Evolutionary conservation across 169 alveolate species (phyloP), one percentile per base, ranked within the genome.

Genomic region (Plasmodium adleri): DNA sequence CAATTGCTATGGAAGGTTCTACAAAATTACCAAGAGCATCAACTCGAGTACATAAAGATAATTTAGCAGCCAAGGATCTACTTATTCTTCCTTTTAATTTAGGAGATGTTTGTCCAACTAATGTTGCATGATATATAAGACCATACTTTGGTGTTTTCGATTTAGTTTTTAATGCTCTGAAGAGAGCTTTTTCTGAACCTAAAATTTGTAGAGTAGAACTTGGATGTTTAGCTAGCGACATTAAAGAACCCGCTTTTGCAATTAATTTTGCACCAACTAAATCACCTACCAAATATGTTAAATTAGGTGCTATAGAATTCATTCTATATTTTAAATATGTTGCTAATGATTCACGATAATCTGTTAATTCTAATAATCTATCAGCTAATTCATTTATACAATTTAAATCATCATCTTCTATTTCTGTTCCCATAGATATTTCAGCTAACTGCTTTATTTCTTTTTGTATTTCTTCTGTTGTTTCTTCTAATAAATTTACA

Each of bases 81-180:
- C 99, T 97, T 54, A 99, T 98, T 74, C 97, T 97, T 86, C 99
- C 99, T 95, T 99, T 99, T 70, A 97, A 92, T 92, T 98, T 97
- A 12, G 99, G 98, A 62, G 99, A 96, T 4, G 99, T 98, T 94
- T 98, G 99, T 2, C 99, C 99, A 70, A 99, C 99, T 73, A 99
- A 93, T 7, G 99, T 94, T 13, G 99, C 99, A 92, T 99, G 99
- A 96, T 98, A 99, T 73, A 99, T 98, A 32, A 99, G 95, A 32
- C 99, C 99, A 93, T 99, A 99, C 94, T 99, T 99, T n/a, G 99
- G 99, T 10, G 99, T 99, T 90, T 98, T 97, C 50, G 98, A 96
- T 93, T 97, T 99, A 6, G 99, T 98, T 95, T 98, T 98, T 92
- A 99, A 91, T 49, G 99, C 99, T 85, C 99, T 95, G 94, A 99